Evolutionary conservation across 2,329 filamentous ascomycete genomes (phyloP).

Genomic region (Fusarium guadeloupense): DNA sequence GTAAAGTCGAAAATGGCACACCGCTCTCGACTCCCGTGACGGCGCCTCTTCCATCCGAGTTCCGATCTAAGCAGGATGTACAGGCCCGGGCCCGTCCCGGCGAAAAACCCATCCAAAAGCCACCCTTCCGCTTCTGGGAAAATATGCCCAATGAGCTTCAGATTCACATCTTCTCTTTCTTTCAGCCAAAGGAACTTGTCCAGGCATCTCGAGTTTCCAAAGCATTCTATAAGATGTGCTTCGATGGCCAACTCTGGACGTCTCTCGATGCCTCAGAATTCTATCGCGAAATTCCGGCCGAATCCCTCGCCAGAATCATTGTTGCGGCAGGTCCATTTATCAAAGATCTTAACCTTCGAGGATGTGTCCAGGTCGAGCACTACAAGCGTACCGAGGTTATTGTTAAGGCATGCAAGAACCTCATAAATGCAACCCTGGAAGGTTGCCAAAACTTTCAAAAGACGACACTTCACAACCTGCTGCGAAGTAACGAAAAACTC

Average conservation of each 20-base stretch:
- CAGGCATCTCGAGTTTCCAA: constrained; percentile 80
- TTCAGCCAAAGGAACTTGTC: constrained; percentile 83
- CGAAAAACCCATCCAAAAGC: constrained; percentile 42
- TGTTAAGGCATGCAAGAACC: constrained; percentile 84
- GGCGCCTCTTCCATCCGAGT: constrained; percentile 70
- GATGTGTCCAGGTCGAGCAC: constrained; percentile 88
- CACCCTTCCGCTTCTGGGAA: constrained; percentile 75
- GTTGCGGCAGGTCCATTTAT: constrained; percentile 87
- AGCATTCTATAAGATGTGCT: constrained; percentile 83
- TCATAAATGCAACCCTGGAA: constrained; percentile 88
- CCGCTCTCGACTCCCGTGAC: constrained; percentile 55
- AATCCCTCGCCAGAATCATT: constrained; percentile 86
- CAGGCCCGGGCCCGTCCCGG: constrained; percentile 29
- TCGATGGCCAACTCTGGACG: constrained; percentile 94
- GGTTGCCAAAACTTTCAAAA: constrained; percentile 86
- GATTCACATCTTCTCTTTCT: constrained; percentile 77
- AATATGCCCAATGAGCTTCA: constrained; percentile 85
- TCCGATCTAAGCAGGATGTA: constrained; percentile 56
- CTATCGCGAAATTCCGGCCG: constrained; percentile 85
- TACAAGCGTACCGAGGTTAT: constrained; percentile 80
- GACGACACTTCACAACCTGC: constrained; percentile 79
- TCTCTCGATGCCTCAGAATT: constrained; percentile 85
- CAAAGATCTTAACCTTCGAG: constrained; percentile 87
- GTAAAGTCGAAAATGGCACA: constrained; percentile 63
- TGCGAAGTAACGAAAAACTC: constrained; percentile 77